A percentile compares a stretch with the other conserved stretches of the same genome.
These are phyloP conservation scores for Helotiales sp. DNA, from an alignment of 2,329 filamentous ascomycete genomes.

Conservation along the genomic window DNA sequence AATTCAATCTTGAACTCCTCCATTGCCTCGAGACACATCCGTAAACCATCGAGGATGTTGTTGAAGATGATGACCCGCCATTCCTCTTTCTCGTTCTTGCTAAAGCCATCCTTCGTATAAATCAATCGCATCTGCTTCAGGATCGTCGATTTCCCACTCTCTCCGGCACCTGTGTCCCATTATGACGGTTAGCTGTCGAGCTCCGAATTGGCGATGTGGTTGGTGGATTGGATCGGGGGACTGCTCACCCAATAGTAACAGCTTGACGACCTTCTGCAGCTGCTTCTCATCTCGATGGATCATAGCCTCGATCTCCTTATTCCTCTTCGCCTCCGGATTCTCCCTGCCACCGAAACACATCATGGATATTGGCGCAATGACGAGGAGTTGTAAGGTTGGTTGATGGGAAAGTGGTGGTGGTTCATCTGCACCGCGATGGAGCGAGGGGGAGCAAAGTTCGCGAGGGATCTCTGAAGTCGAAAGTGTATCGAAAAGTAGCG, in stretches of 20 bases:
- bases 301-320: slow-evolving; percentile 79
- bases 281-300: slow-evolving; percentile 87
- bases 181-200: slow-evolving; percentile 19
- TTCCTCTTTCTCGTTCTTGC: slow-evolving; percentile 84
- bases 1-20: slow-evolving; percentile 78
- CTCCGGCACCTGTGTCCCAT: slow-evolving; percentile 73
- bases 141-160: slow-evolving; percentile 94
- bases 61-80: slow-evolving; percentile 95
- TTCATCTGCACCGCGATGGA: slow-evolving; percentile 10
- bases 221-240: slow-evolving; percentile 10
- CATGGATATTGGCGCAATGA: slow-evolving; percentile 30
- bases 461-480: slow-evolving; percentile 3
- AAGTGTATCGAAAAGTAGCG: neutral
- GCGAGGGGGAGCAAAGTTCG: slow-evolving; percentile 6
- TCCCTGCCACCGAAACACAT: slow-evolving; percentile 65
- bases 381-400: slow-evolving; percentile 13
- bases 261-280: slow-evolving; percentile 85
- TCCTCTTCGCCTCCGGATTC: slow-evolving; percentile 52
- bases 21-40: slow-evolving; percentile 90
- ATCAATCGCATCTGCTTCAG: slow-evolving; percentile 99
- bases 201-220: neutral
- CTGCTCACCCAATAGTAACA: slow-evolving; percentile 80
- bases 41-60: slow-evolving; percentile 91
- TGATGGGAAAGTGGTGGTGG: neutral
- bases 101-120: slow-evolving; percentile 83